Evolutionary conservation across 2,329 filamentous ascomycete genomes (phyloP).

Genomic region (Apiospora malaysiana): DNA sequence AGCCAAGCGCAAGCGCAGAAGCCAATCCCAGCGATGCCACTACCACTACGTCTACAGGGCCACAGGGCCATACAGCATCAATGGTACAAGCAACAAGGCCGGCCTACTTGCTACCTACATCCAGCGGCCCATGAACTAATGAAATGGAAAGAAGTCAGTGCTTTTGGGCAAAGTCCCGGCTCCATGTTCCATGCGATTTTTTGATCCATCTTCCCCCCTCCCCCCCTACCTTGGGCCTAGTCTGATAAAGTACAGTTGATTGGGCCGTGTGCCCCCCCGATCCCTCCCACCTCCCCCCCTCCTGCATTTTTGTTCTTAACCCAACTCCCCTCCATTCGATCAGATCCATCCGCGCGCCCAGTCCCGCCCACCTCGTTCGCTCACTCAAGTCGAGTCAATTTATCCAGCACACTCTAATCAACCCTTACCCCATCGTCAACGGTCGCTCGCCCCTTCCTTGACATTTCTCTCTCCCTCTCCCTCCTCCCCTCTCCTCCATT

Average conservation of each 20-base stretch:
- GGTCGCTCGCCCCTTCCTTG: slow-evolving; percentile 9
- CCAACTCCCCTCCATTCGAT: slow-evolving; percentile 16
- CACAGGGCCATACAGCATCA: no score
- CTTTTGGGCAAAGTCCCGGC: slow-evolving; percentile 15
- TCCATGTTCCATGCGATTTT: slow-evolving; percentile 18
- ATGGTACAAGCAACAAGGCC: background rate
- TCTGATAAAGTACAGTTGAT: background rate
- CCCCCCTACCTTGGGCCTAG: slow-evolving; percentile 7
- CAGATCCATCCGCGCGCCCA: slow-evolving; percentile 17
- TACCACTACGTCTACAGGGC: background rate
- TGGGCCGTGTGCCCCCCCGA: slow-evolving; percentile 15
- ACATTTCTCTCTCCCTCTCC: background rate
- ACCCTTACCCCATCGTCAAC: slow-evolving; percentile 13
- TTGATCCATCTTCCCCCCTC: background rate
- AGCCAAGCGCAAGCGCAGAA: slow-evolving; percentile 21
- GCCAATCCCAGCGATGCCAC: background rate
- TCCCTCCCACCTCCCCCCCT: slow-evolving; percentile 17
- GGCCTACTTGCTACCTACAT: background rate
- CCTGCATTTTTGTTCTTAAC: slow-evolving; percentile 20
- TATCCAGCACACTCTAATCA: slow-evolving; percentile 13
- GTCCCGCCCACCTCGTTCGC: slow-evolving; percentile 15
- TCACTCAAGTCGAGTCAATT: slow-evolving; percentile 15
- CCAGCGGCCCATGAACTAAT: background rate
- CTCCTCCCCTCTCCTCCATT: background rate
- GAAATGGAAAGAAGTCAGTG: slow-evolving; percentile 1